Evolutionary conservation across 345 rosid genomes (phyloP), one percentile per base, ranked within the genome.

Genomic region (Camelina sativa): DNA sequence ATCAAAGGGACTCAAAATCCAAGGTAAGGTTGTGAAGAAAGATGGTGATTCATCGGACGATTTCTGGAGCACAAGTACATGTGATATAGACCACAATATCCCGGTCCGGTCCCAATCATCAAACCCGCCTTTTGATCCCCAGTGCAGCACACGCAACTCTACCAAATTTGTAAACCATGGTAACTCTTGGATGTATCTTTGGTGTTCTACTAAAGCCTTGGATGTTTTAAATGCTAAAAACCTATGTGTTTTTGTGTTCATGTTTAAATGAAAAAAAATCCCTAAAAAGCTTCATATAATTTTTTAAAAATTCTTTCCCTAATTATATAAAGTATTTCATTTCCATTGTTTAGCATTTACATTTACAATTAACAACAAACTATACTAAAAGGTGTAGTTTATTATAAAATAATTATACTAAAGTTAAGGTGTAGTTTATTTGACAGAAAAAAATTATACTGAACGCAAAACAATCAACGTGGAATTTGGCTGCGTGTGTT

Each of bases 1-100:
- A 40, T 50, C 79, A 19, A 75, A 75, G 47, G 67, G 79, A 40
- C 68, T 75, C 46, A 75, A 67, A 52, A 75, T 75, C 61, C 79
- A 67, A 67, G 73, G 73, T 54, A 75, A 75, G 10, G 55, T 59
- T 50, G 67, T 67, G 67, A 75, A 75, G 32, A 67, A 58, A 19
- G 62, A 16, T 40, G 52, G 32, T 40, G 67, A 15, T 50, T 75
- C 62, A 67, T 67, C 79, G 19, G 79, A 75, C 35, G 28, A 55
- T 50, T 22, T 50, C 4, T 50, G 73, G 73, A 75, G 73, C 46
- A 59, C 73, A 50, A 50, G 54, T 23, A 50, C 73, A 37, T 59
- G 67, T 75, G 59, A 67, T 19, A 67, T 59, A 54, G 73, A 75
- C 25, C 61, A 13, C 54, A 50, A 28, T 40, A 60, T 37, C 37